Percentiles rank a stretch among this genome's conserved stretches.
Conservation (phyloP, 164 flowering plant genomes). For the Piper longum region DNA sequence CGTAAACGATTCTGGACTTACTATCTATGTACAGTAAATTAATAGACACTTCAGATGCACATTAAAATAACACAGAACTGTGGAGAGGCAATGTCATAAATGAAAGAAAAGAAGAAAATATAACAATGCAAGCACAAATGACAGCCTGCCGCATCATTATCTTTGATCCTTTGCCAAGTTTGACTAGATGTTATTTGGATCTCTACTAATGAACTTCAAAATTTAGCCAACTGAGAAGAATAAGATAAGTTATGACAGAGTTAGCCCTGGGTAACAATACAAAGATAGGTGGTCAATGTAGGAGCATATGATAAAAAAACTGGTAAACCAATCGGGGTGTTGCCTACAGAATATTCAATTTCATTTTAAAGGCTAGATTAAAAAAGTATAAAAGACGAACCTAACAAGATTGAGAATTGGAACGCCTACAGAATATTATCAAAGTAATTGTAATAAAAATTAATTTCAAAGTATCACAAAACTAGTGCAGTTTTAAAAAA, state of each 20-base stretch:
- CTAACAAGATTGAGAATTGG: too few relatives aligned
- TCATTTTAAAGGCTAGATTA: too few relatives aligned
- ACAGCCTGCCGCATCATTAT: neutral
- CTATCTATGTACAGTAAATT: neutral
- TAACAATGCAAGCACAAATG: neutral
- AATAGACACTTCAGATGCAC: neutral
- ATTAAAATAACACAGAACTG: neutral
- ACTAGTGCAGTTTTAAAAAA: too few relatives aligned
- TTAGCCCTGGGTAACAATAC: neutral
- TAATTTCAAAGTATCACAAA: too few relatives aligned
- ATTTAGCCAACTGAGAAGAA: neutral
- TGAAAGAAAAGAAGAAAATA: too few relatives aligned
- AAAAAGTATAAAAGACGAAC: too few relatives aligned
- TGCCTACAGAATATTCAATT: too few relatives aligned
- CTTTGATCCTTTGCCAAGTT: neutral
- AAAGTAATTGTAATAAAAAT: too few relatives aligned
- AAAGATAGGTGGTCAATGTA: neutral
- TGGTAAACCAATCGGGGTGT: too few relatives aligned
- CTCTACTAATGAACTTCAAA: neutral
- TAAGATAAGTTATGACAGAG: neutral
- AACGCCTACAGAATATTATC: too few relatives aligned
- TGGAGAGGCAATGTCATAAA: neutral
- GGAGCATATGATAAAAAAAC: too few relatives aligned
- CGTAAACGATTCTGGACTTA: neutral
- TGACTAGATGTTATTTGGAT: too few relatives aligned